These are phyloP conservation scores for Euphrasia arctica DNA, from an alignment of 305 asterid genomes.

Conservation along the genomic window DNA sequence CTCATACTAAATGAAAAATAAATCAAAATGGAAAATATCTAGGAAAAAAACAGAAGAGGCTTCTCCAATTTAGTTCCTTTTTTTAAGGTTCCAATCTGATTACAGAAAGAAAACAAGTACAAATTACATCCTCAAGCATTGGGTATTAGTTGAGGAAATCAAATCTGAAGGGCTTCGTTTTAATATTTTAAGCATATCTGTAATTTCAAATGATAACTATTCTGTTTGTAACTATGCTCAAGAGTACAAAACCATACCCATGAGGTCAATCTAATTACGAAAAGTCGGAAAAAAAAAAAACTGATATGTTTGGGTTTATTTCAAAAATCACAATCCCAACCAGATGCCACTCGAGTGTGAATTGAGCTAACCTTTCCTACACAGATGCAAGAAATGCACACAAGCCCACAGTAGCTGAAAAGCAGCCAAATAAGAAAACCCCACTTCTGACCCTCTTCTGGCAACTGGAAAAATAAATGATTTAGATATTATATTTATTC, in stretches of 20 bases:
- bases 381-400: slow-evolving; percentile 74
- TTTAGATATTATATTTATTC: slow-evolving; percentile 21
- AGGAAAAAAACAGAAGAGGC: neutral
- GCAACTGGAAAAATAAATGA: slow-evolving; percentile 55
- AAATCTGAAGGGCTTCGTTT: neutral
- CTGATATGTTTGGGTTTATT: neutral
- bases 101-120: neutral
- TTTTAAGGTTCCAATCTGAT: neutral
- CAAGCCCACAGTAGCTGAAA: slow-evolving; percentile 94
- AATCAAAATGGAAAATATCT: neutral
- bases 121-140: neutral
- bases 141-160: neutral
- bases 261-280: too few species aligned
- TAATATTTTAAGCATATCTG: neutral
- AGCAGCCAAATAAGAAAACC: slow-evolving; percentile 96
- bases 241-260: neutral
- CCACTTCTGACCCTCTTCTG: slow-evolving; percentile 97
- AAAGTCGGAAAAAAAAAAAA: neutral
- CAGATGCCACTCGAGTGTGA: too few species aligned
- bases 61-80: too few species aligned
- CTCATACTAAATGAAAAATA: neutral
- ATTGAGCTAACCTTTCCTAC: slow-evolving; percentile 64
- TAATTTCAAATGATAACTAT: neutral
- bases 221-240: neutral
- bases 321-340: neutral